These are phyloP conservation scores for Fusarium chuoi DNA, from an alignment of 2,329 filamentous ascomycete species.

Conservation along the genomic window DNA sequence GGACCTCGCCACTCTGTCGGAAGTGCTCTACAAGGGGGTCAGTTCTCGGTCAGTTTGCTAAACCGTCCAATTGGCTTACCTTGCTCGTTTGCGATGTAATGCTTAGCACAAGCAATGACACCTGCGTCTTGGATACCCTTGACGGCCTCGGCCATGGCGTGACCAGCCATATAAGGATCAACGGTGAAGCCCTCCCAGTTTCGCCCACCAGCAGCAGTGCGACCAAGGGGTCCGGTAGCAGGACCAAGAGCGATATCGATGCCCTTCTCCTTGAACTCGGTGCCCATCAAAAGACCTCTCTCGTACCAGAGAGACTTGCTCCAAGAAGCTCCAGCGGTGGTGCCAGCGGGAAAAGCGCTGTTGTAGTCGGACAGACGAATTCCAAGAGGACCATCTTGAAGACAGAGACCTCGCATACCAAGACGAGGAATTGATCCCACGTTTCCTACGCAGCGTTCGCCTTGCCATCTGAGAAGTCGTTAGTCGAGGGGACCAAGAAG, in stretches of 20 bases:
- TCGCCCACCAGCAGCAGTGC: constrained; percentile 58
- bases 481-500: not conserved
- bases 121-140: constrained; percentile 84
- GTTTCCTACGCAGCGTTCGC: constrained; percentile 82
- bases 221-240: constrained; percentile 59
- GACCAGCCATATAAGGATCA: constrained; percentile 79
- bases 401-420: constrained; percentile 78
- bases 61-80: constrained; percentile 36
- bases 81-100: constrained; percentile 80
- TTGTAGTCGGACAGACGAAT: constrained; percentile 81
- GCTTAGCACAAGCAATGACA: constrained; percentile 85
- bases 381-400: constrained; percentile 88
- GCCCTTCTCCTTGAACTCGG: constrained; percentile 79
- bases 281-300: constrained; percentile 59
- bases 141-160: constrained; percentile 77
- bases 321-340: constrained; percentile 86
- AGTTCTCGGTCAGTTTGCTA: not conserved
- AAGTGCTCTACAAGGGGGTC: constrained; percentile 67
- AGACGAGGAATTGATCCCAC: constrained; percentile 75
- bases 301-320: constrained; percentile 73
- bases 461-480: constrained; percentile 49
- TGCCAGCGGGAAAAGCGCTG: constrained; percentile 82
- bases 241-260: constrained; percentile 75
- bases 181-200: constrained; percentile 77
- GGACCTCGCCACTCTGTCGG: constrained; percentile 69